Percentiles rank a stretch among this genome's conserved stretches.
phyloP scores from a whole-genome alignment of 1,139 yeast genomes.

The Starmera stellimalicola region DNA sequence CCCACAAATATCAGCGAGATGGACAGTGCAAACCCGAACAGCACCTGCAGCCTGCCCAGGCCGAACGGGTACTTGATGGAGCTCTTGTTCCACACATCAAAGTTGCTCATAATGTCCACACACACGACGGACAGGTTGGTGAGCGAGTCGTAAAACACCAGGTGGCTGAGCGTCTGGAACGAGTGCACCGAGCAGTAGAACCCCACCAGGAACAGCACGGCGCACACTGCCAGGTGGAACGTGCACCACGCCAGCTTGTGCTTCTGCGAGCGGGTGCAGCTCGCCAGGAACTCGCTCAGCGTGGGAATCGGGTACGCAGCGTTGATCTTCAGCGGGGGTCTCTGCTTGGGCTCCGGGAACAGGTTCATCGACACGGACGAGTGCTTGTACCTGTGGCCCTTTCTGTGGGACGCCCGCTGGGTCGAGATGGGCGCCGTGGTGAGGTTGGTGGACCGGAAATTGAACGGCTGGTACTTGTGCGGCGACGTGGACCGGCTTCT shows the following conservation, averaged over 20 bases:
- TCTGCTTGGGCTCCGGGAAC: slow-evolving; percentile 83
- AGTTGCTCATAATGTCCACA: slow-evolving; percentile 77
- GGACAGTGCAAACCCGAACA: slow-evolving; percentile 80
- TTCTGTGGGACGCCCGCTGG: slow-evolving; percentile 47
- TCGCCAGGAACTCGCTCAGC: slow-evolving; percentile 45
- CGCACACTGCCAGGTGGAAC: slow-evolving; percentile 47
- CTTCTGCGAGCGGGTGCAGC: slow-evolving; percentile 46
- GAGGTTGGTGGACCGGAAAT: slow-evolving; percentile 36
- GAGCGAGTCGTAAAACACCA: slow-evolving; percentile 77
- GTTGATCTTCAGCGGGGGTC: slow-evolving; percentile 64
- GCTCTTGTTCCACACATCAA: slow-evolving; percentile 85
- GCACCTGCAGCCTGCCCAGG: slow-evolving; percentile 75
- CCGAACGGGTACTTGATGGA: slow-evolving; percentile 88
- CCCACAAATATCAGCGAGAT: slow-evolving; percentile 87
- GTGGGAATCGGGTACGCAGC: slow-evolving; percentile 78
- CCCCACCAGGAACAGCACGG: slow-evolving; percentile 53
- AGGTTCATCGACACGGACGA: slow-evolving; percentile 96
- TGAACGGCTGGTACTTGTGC: slow-evolving; percentile 36
- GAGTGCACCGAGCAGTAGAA: slow-evolving; percentile 48
- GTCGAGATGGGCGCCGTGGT: slow-evolving; percentile 27
- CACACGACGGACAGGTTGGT: slow-evolving; percentile 63
- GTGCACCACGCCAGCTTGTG: slow-evolving; percentile 56
- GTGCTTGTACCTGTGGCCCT: slow-evolving; percentile 92
- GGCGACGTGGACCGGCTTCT: slow-evolving; percentile 29
- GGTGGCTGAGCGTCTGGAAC: slow-evolving; percentile 74